Conservation (phyloP, 805 yeast genomes). For the Sugiyamaella boreocaroliniensis region DNA sequence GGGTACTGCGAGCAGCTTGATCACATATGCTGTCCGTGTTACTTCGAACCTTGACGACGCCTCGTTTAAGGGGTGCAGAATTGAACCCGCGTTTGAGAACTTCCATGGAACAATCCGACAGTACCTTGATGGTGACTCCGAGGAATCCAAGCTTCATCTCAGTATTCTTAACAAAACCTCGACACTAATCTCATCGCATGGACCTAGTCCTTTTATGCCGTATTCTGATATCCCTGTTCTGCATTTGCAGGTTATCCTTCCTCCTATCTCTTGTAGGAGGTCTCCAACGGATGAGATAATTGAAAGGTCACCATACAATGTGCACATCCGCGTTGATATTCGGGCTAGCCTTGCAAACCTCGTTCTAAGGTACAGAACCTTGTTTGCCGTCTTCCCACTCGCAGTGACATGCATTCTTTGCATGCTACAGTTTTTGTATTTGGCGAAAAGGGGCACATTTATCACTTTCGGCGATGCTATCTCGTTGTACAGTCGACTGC, state of each 20-base stretch:
- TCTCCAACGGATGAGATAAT: background rate
- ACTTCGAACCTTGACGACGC: background rate
- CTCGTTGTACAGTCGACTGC: constrained; percentile 28
- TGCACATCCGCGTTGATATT: constrained; percentile 40
- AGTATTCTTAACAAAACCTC: constrained; percentile 7
- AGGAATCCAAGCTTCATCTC: constrained; percentile 17
- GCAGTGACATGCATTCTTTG: constrained; percentile 48
- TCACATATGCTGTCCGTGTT: constrained; percentile 6
- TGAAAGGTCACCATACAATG: background rate
- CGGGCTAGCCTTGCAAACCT: constrained; percentile 58
- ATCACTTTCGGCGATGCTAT: constrained; percentile 45
- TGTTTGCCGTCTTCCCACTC: constrained; percentile 63
- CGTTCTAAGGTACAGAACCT: constrained; percentile 70
- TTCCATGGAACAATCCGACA: constrained; percentile 10
- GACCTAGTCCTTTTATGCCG: constrained; percentile 16
- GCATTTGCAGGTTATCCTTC: constrained; percentile 13
- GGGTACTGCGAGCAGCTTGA: constrained; percentile 5
- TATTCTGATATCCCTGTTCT: constrained; percentile 1
- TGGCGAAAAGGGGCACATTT: constrained; percentile 34
- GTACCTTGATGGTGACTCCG: constrained; percentile 6
- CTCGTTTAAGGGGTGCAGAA: background rate
- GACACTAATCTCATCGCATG: constrained; percentile 9
- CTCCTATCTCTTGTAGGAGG: constrained; percentile 1
- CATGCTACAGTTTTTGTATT: constrained; percentile 48
- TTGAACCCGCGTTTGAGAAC: constrained; percentile 8